These are phyloP conservation scores for Penicillium sp. DNA, from an alignment of 2,329 filamentous ascomycete genomes.

Conservation along the genomic window DNA sequence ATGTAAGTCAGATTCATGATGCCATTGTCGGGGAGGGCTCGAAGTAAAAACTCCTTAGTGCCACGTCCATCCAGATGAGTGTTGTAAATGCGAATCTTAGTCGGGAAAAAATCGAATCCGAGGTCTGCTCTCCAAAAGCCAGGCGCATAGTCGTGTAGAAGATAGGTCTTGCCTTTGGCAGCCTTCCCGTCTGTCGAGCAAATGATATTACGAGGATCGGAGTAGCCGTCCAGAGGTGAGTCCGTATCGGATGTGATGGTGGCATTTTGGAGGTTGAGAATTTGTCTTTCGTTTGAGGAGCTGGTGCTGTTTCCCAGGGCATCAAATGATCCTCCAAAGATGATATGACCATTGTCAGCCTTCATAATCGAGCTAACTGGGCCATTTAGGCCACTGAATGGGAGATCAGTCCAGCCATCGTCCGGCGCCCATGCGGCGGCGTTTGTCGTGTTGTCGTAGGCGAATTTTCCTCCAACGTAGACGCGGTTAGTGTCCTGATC, in stretches of 20 bases:
- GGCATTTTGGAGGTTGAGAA: conserved; percentile 80
- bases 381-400: conserved; percentile 93
- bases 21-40: conserved; percentile 78
- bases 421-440: conserved; percentile 75
- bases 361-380: conserved; percentile 83
- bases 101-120: conserved; percentile 79
- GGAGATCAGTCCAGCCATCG: conserved; percentile 71
- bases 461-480: conserved; percentile 87
- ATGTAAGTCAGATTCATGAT: conserved; percentile 96
- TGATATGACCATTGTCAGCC: conserved; percentile 74
- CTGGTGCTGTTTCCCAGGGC: conserved; percentile 77
- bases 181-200: conserved; percentile 70
- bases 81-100: conserved; percentile 84
- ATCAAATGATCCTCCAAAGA: conserved; percentile 89
- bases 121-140: conserved; percentile 85
- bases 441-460: conserved; percentile 76
- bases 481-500: conserved; percentile 74
- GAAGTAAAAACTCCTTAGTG: conserved; percentile 83
- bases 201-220: conserved; percentile 74
- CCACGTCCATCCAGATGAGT: conserved; percentile 79
- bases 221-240: conserved; percentile 64
- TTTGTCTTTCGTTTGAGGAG: conserved; percentile 59
- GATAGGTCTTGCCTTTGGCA: conserved; percentile 75
- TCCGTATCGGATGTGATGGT: conserved; percentile 63
- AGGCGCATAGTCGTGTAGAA: conserved; percentile 68